Evolutionary conservation across 2,329 filamentous ascomycete species (phyloP), one percentile per base, ranked within the genome.

Genomic region (Cryphonectria nitschkei): DNA sequence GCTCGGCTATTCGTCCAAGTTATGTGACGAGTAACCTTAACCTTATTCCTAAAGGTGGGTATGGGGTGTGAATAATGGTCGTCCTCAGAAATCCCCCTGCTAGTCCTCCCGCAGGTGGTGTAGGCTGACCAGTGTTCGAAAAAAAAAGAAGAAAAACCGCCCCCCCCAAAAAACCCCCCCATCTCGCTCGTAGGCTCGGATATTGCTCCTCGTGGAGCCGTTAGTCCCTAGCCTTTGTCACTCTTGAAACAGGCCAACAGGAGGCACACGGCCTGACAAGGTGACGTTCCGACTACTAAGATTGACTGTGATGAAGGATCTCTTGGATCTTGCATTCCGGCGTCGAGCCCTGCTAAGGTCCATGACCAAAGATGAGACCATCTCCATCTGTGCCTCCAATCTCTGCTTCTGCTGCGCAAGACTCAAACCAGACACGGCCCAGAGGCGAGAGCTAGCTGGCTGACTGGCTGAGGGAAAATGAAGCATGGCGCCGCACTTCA

Each of bases 21-120:
- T 32, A 58, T 58, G 54, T 58, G 54, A 58, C 26, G 14, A 69
- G 29, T 46, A 67, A 41, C 54, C 62, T 67, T 69, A 41, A 69
- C 54, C 39, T 60, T 66, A 64, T 69, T 62, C 56, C 60, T 61
- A 56, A 66, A 61, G 52, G 54, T 13, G 37, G 37, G 11, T 58
- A 26, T 58, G 54, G 54, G 29, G 50, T 46, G 68, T 60, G 39
- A 39, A 52, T 58, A 19, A 50, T n/a, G 7, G 46, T 60, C 19
- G 19, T 50, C 62, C 62, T 11, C 68, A 46, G 2, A 50, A 46
- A 43, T 39, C 22, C 58, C 43, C 68, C 65, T 58, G 54, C 54
- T 58, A 58, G 54, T 8, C 54, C 54, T 58, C 54, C 54, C 54
- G 54, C 29, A 0, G 11, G 26, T 58, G 54, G 54, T 58, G 54